Conservation (phyloP, 2,329 filamentous ascomycete species). For the Penicillium sp. region DNA sequence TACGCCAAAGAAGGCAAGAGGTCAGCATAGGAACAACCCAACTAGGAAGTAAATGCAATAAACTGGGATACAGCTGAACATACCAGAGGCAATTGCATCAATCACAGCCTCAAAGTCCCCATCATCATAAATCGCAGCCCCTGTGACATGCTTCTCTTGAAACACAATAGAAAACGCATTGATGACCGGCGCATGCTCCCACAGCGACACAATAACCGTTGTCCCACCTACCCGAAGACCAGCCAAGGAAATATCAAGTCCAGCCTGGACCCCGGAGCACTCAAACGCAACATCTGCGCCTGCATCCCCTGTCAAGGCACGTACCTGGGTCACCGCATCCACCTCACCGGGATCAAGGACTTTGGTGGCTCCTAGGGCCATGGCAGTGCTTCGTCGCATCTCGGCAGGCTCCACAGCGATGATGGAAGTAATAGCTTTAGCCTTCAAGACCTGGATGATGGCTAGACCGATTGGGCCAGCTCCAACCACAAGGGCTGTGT, state of each 20-base stretch:
- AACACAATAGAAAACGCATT: slow-evolving; percentile 55
- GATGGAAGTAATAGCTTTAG: slow-evolving; percentile 53
- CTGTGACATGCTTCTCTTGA: slow-evolving; percentile 53
- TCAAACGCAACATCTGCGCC: slow-evolving; percentile 60
- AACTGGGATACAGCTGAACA: slow-evolving; percentile 1
- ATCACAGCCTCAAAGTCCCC: slow-evolving; percentile 61
- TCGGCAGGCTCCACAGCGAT: slow-evolving; percentile 58
- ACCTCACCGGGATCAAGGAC: slow-evolving; percentile 52
- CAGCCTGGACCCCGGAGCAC: slow-evolving; percentile 59
- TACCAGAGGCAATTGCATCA: slow-evolving; percentile 43
- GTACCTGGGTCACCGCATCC: slow-evolving; percentile 49
- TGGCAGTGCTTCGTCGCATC: slow-evolving; percentile 53
- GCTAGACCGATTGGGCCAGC: slow-evolving; percentile 63
- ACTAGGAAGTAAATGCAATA: background rate
- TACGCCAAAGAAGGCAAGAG: slow-evolving; percentile 27
- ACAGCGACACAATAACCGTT: slow-evolving; percentile 62
- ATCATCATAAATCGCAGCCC: slow-evolving; percentile 49
- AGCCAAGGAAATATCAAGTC: slow-evolving; percentile 47
- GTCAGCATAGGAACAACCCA: slow-evolving; percentile 4
- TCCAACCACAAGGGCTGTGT: slow-evolving; percentile 56
- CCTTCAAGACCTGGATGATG: slow-evolving; percentile 57
- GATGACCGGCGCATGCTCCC: slow-evolving; percentile 57
- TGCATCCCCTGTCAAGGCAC: slow-evolving; percentile 46
- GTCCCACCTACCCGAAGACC: slow-evolving; percentile 56
- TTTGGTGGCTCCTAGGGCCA: slow-evolving; percentile 55